These are phyloP conservation scores for Cladosporium sphaerospermum DNA, from an alignment of 2,329 filamentous ascomycete genomes.

Conservation along the genomic window DNA sequence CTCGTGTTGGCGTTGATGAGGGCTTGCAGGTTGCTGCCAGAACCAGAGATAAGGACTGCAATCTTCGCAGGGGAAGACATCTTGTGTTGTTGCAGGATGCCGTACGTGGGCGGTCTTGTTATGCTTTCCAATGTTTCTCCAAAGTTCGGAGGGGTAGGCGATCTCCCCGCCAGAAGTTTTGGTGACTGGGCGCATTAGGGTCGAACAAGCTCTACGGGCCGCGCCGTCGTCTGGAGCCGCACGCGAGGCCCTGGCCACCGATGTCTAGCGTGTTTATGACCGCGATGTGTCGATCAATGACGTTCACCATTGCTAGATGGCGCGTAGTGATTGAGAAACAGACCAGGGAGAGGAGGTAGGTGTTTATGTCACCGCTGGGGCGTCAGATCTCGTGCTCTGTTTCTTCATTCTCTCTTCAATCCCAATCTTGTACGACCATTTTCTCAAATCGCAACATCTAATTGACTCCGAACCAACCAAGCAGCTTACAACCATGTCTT, in stretches of 20 bases:
- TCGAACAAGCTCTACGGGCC: not conserved
- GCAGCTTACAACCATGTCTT: slow-evolving; percentile 1
- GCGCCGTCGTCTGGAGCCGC: not conserved
- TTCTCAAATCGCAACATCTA: not conserved
- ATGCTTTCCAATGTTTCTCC: too few species aligned
- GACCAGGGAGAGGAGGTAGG: too few species aligned
- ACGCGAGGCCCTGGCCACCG: too few species aligned
- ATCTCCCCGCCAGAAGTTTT: not conserved
- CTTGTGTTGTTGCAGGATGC: not conserved
- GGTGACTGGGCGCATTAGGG: not conserved
- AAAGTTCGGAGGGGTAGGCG: too few species aligned
- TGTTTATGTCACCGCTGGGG: too few species aligned
- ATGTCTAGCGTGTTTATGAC: too few species aligned
- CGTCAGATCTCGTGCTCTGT: not conserved
- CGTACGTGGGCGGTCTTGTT: not conserved
- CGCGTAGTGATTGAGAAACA: not conserved
- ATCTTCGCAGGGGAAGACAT: slow-evolving; percentile 20
- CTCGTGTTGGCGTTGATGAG: slow-evolving; percentile 61
- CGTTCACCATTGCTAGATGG: not conserved
- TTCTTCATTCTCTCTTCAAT: not conserved
- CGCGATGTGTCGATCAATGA: not conserved
- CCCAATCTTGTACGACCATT: not conserved
- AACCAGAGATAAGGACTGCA: slow-evolving; percentile 55
- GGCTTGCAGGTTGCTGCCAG: slow-evolving; percentile 73
- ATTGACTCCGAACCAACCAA: not conserved